Conservation (phyloP, 2,329 filamentous ascomycete genomes). For the Didymella sp. region DNA sequence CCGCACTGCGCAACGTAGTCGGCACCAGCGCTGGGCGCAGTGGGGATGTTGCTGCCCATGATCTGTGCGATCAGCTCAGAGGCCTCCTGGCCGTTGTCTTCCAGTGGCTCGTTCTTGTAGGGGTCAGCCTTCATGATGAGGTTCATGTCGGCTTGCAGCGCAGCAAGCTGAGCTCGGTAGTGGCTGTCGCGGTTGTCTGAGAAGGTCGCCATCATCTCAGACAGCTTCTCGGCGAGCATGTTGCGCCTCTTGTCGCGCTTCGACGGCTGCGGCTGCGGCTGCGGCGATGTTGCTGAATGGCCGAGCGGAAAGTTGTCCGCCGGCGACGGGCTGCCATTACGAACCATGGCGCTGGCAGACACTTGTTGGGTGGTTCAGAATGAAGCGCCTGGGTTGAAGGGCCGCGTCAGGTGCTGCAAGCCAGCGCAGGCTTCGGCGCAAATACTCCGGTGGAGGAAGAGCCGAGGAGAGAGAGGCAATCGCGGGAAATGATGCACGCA, state of each 20-base stretch:
- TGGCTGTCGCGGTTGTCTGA: slow-evolving; percentile 80
- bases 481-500: neutral
- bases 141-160: slow-evolving; percentile 88
- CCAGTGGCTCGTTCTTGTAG: slow-evolving; percentile 74
- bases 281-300: slow-evolving; percentile 53
- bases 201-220: slow-evolving; percentile 78
- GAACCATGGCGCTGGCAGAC: slow-evolving; percentile 41
- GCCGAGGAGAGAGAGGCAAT: neutral
- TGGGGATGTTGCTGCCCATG: slow-evolving; percentile 51
- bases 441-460: neutral
- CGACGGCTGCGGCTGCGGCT: slow-evolving; percentile 63
- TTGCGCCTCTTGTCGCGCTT: slow-evolving; percentile 92
- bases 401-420: slow-evolving; percentile 7
- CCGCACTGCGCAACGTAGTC: slow-evolving; percentile 72
- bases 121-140: slow-evolving; percentile 86
- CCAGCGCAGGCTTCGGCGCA: slow-evolving; percentile 15
- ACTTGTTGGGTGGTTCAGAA: neutral
- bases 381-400: neutral
- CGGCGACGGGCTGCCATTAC: slow-evolving; percentile 48
- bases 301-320: slow-evolving; percentile 47
- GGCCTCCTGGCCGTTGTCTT: slow-evolving; percentile 70
- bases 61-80: slow-evolving; percentile 62
- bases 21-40: slow-evolving; percentile 66
- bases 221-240: slow-evolving; percentile 79
- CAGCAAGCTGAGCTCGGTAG: slow-evolving; percentile 88